Conservation (phyloP, 345 rosid genomes). For the Murraya koenigii region DNA sequence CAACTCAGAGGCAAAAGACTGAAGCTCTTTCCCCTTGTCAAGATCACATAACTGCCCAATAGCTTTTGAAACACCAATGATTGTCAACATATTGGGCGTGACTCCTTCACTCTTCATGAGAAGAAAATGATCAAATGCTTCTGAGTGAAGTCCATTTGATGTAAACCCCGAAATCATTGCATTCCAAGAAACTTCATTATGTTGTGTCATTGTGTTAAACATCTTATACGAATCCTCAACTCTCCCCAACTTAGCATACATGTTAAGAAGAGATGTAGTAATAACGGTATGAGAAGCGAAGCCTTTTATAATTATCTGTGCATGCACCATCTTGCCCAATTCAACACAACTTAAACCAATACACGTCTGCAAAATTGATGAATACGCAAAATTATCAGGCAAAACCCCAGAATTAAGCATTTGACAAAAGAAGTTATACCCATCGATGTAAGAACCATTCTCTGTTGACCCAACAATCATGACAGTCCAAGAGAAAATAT, state of each 20-base stretch:
- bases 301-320: constrained; percentile 34
- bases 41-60: constrained; percentile 35
- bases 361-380: constrained; percentile 38
- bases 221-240: constrained; percentile 31
- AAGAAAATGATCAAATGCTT: constrained; percentile 35
- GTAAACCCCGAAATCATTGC: constrained; percentile 46
- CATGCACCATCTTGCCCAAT: constrained; percentile 36
- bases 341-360: constrained; percentile 33
- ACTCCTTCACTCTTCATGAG: constrained; percentile 29
- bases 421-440: constrained; percentile 25
- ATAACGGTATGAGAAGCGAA: constrained; percentile 30
- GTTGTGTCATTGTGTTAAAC: constrained; percentile 30
- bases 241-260: constrained; percentile 45
- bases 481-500: constrained; percentile 46
- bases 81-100: constrained; percentile 26
- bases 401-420: constrained; percentile 26
- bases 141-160: constrained; percentile 31
- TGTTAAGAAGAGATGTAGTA: constrained; percentile 38
- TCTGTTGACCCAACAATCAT: constrained; percentile 40
- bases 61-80: constrained; percentile 37
- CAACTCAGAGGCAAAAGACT: constrained; percentile 22
- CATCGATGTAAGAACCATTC: constrained; percentile 30
- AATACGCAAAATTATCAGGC: constrained; percentile 38
- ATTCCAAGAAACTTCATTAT: constrained; percentile 42
- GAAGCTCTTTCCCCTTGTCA: constrained; percentile 31